phyloP scores from a whole-genome alignment of 129 eudicot species.

The Chrysanthemum makinoi region DNA sequence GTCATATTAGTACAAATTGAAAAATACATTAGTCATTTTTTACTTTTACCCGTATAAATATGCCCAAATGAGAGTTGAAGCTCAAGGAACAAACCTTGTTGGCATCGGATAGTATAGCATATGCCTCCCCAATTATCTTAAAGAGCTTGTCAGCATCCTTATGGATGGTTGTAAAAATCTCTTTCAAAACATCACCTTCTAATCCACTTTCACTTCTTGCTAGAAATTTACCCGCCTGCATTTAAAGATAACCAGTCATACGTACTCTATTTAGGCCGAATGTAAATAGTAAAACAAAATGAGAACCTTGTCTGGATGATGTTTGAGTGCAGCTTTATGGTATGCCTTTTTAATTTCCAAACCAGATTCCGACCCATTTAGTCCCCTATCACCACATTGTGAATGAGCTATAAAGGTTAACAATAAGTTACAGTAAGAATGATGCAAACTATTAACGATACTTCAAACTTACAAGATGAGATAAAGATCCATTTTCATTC shows the following conservation, averaged over 20 bases:
- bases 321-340: conserved; percentile 87
- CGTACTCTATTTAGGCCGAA: neutral
- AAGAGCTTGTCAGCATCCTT: conserved; percentile 77
- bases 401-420: neutral
- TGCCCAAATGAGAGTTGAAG: neutral
- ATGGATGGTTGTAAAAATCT: conserved; percentile 56
- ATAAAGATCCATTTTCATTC: conserved; percentile 53
- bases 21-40: no score
- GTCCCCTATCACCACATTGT: conserved; percentile 52
- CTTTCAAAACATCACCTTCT: conserved; percentile 64
- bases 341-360: conserved; percentile 89
- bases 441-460: neutral
- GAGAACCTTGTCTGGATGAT: conserved; percentile 94
- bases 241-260: conserved; percentile 15
- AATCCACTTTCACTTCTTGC: conserved; percentile 58
- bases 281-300: neutral
- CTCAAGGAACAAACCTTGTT: conserved; percentile 47
- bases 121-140: conserved; percentile 87
- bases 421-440: conserved; percentile 1
- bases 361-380: conserved; percentile 62
- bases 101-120: conserved; percentile 79
- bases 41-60: no score
- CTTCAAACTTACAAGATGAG: conserved; percentile 64
- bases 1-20: no score
- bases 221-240: conserved; percentile 73